Base-by-base conservation (phyloP, 1,139 yeast genomes). In the Kodamaea sp. region DNA sequence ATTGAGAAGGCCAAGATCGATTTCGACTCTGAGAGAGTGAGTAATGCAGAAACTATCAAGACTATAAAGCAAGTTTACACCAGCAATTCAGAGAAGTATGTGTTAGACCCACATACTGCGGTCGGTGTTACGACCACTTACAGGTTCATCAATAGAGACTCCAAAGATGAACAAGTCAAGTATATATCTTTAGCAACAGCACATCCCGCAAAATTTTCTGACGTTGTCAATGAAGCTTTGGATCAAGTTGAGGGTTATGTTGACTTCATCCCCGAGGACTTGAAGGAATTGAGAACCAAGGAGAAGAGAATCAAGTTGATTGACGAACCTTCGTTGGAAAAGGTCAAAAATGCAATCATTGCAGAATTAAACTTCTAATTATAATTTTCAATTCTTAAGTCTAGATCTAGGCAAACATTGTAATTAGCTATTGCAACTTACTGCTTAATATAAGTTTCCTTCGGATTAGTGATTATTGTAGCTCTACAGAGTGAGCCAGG, bases 171-270 rank as follows among this genome's bases (percentile, higher is more conserved):
- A 13, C 55, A 66, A 19, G 58, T 71, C 28, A 63, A 69, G 35
- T 87, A 87, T 59, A 74, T 92, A 32, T 86, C 96, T 5, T 77
- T 92, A 42, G 85, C 97, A 2, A 92, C 98, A 28, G 98, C 98
- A 6, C 98, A 92, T 58, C 98, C 98, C 27, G 98, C 98, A 41
- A 92, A 92, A 65, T 92, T 92, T 57, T 87, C 96, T 18, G 97
- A 89, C 44, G 98, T 96, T 34, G 98, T 92, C 13, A 84, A 89
- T 59, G 69, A 76, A 50, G 89, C 97, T 2, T 76, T 92, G 48
- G 59, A 64, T 32, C 73, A 73, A 2, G 70, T 79, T 43, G 76
- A 73, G 15, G 88, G 80, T 15, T 94, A 90, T 64, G 79, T 89
- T 4, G 90, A 87, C 47, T 97, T 94, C 19, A 73, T 94, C 38